phyloP scores from a whole-genome alignment of 78 protist genomes.

The Dictyostelium firmibasis region DNA sequence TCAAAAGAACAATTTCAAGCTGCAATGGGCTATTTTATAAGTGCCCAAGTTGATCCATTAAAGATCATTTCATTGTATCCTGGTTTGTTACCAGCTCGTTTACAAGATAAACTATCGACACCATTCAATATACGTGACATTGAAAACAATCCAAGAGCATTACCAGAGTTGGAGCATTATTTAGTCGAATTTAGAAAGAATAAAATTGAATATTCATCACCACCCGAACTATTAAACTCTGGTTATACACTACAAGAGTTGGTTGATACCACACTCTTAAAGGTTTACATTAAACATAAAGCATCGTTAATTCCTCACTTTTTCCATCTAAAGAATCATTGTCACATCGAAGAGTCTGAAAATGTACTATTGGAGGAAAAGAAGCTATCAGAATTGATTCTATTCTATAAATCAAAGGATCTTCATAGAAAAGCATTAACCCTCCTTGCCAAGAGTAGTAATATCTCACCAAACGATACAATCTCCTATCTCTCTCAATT shows the following conservation, averaged over 20 bases:
- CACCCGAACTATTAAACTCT: slow-evolving; percentile 46
- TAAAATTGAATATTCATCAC: slow-evolving; percentile 19
- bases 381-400: slow-evolving; percentile 30
- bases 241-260: slow-evolving; percentile 57
- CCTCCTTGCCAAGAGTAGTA: slow-evolving; percentile 6
- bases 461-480: slow-evolving; percentile 46
- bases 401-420: slow-evolving; percentile 62
- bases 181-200: slow-evolving; percentile 29
- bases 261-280: slow-evolving; percentile 54
- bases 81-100: slow-evolving; percentile 40
- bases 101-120: slow-evolving; percentile 43
- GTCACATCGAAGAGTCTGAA: slow-evolving; percentile 67
- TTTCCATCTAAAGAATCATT: slow-evolving; percentile 32
- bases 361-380: slow-evolving; percentile 58
- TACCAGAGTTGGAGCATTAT: slow-evolving; percentile 32
- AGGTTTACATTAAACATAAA: slow-evolving; percentile 56
- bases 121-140: slow-evolving; percentile 45
- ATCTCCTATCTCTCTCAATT: slow-evolving; percentile 57
- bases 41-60: slow-evolving; percentile 58
- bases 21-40: slow-evolving; percentile 70
- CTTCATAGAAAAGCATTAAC: slow-evolving; percentile 74
- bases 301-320: slow-evolving; percentile 32
- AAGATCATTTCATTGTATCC: slow-evolving; percentile 46
- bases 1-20: slow-evolving; percentile 53
- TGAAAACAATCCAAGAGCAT: slow-evolving; percentile 40